Percentiles rank a stretch among this genome's conserved stretches.
Conservation (phyloP, 805 yeast genomes). For the Kuraishia floccosa region DNA sequence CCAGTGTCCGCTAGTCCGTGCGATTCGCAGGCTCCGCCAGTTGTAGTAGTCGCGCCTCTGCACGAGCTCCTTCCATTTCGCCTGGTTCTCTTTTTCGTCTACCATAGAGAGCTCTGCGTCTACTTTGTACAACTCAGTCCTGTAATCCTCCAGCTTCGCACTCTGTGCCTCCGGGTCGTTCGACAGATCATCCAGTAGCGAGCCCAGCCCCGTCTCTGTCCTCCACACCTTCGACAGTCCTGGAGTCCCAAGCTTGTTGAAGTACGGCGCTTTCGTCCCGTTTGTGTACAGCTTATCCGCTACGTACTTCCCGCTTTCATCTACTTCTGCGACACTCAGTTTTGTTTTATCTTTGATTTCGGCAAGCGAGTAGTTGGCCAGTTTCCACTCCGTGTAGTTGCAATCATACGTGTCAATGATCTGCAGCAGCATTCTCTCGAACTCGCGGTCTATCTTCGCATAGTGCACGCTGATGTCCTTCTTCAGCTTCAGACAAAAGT, state of each 20-base stretch:
- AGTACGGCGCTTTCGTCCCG: conserved; percentile 6
- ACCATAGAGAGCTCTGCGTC: background rate
- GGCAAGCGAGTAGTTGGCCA: conserved; percentile 16
- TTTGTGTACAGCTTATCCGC: background rate
- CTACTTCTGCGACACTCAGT: background rate
- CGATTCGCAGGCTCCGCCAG: conserved; percentile 15
- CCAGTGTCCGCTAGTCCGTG: conserved; percentile 9
- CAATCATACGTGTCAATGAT: conserved; percentile 8
- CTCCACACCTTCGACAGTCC: conserved; percentile 16
- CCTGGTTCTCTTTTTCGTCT: background rate
- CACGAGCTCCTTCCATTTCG: conserved; percentile 2
- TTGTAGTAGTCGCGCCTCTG: conserved; percentile 8
- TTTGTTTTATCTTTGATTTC: conserved; percentile 4
- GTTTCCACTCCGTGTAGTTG: conserved; percentile 16
- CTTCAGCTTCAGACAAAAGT: conserved; percentile 1
- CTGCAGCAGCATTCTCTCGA: conserved; percentile 7
- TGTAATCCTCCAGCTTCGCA: conserved; percentile 12
- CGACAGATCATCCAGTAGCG: conserved; percentile 5
- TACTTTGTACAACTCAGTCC: conserved; percentile 16
- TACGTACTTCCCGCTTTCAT: no score
- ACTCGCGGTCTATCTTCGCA: conserved; percentile 5
- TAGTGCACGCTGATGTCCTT: conserved; percentile 12
- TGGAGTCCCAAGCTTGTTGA: conserved; percentile 16
- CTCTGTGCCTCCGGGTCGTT: conserved; percentile 2
- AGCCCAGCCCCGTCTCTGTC: conserved; percentile 10